Base-by-base conservation (phyloP, 2,329 filamentous ascomycete species). In the Fusarium sp. region DNA sequence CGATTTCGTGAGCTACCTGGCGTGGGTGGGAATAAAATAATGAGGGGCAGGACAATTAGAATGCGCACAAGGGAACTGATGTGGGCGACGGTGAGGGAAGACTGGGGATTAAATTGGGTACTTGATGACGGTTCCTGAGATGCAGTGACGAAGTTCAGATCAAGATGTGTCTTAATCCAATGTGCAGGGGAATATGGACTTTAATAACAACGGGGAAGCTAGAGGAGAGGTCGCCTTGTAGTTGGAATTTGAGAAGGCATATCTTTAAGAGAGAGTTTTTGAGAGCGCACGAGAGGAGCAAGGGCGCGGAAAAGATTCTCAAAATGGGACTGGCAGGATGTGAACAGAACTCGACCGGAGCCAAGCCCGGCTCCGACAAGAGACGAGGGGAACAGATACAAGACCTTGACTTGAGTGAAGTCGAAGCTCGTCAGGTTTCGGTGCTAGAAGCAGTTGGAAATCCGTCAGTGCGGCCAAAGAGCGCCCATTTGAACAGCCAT, bases 261-360 rank as follows among this genome's bases (percentile, higher is more conserved):
- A 73, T 67, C 72, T 67, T 69, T 61, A 53, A 66, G 61, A 65
- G 73, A 77, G 76, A 69, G 66, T 72, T 78, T 78, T 76, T 76
- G 23, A 70, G 66, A 71, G 64, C 60, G 67, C 67, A 65, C 64
- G 63, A 71, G 76, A 71, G 66, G 63, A 72, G 72, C 64, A 67
- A 77, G 75, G 76, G 69, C 74, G 66, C 72, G 66, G 65, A 78
- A 78, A 77, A 77, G 75, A 78, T 76, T 76, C 74, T 72, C 67
- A 69, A 76, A 78, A 76, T 71, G 76, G 75, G 73, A 78, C 75
- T 72, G 76, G 76, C 67, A 78, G 73, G 62, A 76, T 74, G 67
- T 76, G 71, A 78, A 78, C 67, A 72, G 75, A 78, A 77, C 69
- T 78, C 50, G 74, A 71, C 77, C 76, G 77, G 77, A 78, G 77